Conservation (phyloP, 768 basidiomycete species). For the Hydnomerulius pinastri region DNA sequence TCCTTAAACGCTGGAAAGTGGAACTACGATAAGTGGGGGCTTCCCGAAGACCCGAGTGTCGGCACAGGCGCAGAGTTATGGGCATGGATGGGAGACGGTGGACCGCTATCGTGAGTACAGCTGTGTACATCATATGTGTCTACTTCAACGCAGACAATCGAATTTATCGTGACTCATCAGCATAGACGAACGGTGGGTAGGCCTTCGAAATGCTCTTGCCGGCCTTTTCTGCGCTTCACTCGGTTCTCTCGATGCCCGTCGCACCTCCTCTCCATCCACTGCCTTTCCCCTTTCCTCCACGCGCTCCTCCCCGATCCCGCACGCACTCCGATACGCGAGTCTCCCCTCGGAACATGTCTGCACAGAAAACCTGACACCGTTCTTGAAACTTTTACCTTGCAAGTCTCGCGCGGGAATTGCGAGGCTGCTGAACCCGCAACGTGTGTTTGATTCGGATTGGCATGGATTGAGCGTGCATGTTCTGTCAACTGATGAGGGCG, state of each 20-base stretch:
- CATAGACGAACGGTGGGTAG: constrained; percentile 77
- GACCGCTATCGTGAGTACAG: constrained; percentile 45
- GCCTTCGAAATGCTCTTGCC: constrained; percentile 84
- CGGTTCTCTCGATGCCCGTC: constrained; percentile 71
- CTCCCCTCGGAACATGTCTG: constrained; percentile 89
- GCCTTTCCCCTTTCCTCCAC: constrained; percentile 67
- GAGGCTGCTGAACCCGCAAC: constrained; percentile 79
- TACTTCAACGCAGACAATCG: constrained; percentile 3
- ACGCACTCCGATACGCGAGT: constrained; percentile 72
- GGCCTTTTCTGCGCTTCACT: constrained; percentile 96
- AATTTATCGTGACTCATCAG: constrained; percentile 35
- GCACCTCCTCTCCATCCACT: constrained; percentile 66
- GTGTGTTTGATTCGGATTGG: constrained; percentile 88
- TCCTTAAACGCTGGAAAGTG: constrained; percentile 91
- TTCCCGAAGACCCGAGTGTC: constrained; percentile 73
- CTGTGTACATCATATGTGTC: background rate
- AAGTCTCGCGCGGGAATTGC: constrained; percentile 87
- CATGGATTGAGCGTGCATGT: constrained; percentile 86
- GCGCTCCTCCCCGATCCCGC: constrained; percentile 45
- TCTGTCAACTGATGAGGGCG: constrained; percentile 55
- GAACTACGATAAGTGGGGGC: constrained; percentile 84
- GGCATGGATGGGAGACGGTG: constrained; percentile 86
- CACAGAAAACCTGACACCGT: constrained; percentile 96
- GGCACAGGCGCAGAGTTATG: constrained; percentile 88
- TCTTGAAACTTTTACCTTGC: constrained; percentile 93